Percentiles rank a stretch among this genome's conserved stretches.
Evolutionary conservation across 2,329 filamentous ascomycete genomes (phyloP).

Genomic region (Dothistroma pini): DNA sequence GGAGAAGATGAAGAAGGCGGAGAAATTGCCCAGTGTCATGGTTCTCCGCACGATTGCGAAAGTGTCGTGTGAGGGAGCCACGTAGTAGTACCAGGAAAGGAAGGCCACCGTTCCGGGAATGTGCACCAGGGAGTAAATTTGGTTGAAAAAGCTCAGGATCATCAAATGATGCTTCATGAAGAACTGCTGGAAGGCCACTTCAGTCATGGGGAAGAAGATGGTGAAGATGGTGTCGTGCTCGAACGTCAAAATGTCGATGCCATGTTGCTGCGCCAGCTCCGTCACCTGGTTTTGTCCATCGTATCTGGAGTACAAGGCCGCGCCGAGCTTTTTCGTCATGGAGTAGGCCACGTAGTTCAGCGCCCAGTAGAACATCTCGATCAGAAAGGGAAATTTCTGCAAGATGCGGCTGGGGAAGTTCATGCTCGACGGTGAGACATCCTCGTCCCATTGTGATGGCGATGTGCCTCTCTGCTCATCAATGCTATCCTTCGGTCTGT

Average conservation of each 20-base stretch:
- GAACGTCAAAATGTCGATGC: constrained; percentile 53
- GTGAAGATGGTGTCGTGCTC: constrained; percentile 51
- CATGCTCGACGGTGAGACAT: constrained; percentile 11
- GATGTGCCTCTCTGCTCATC: constrained; percentile 48
- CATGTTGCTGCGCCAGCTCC: constrained; percentile 55
- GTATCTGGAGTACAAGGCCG: constrained; percentile 26
- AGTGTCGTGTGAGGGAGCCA: constrained; percentile 49
- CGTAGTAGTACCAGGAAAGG: constrained; percentile 56
- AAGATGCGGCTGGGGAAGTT: constrained; percentile 60
- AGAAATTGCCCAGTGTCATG: constrained; percentile 51
- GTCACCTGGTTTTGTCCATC: constrained; percentile 49
- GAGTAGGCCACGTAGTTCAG: constrained; percentile 63
- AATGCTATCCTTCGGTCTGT: constrained; percentile 46
- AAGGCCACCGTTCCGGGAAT: constrained; percentile 48
- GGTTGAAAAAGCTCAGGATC: constrained; percentile 55
- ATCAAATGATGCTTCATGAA: constrained; percentile 54
- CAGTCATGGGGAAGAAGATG: constrained; percentile 52
- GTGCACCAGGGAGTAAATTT: constrained; percentile 57
- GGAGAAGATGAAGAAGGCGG: constrained; percentile 51
- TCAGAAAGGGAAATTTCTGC: constrained; percentile 64
- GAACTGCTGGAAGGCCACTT: constrained; percentile 54
- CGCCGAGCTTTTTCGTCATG: constrained; percentile 42
- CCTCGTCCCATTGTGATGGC: constrained; percentile 41
- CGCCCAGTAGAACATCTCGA: constrained; percentile 73
- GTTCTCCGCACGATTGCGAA: constrained; percentile 45